Conservation (phyloP, 345 rosid species). For the Boechera stricta region DNA sequence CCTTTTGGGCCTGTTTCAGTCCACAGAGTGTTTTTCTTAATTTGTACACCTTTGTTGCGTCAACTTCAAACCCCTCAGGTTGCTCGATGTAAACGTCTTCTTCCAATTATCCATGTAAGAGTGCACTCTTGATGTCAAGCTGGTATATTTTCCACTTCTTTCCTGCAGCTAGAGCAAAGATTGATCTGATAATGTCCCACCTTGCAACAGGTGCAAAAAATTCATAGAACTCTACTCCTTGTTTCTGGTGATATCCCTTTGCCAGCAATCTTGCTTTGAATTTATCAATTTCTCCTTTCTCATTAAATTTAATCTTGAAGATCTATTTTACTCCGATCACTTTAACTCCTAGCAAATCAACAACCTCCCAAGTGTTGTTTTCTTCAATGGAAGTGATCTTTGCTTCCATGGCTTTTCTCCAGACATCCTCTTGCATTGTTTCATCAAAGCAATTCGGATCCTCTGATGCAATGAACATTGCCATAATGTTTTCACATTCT, state of each 20-base stretch:
- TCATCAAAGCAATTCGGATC: background rate
- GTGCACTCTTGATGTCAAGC: background rate
- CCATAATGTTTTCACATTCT: background rate
- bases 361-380: background rate
- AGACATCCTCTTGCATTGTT: fast-evolving
- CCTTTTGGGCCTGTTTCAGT: background rate
- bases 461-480: background rate
- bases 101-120: background rate
- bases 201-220: background rate
- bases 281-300: background rate
- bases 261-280: background rate
- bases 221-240: background rate
- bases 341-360: background rate
- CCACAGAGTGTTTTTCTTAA: background rate
- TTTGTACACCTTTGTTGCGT: background rate
- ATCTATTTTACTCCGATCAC: background rate
- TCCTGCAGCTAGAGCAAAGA: background rate
- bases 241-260: background rate
- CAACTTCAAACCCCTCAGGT: background rate
- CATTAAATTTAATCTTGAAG: background rate
- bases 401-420: background rate
- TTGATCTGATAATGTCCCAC: background rate
- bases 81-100: background rate
- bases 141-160: background rate
- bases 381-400: background rate